Percentiles rank a stretch among this genome's conserved stretches.
Conservation (phyloP, 306 rosid species). For the Carpinus viminea region DNA sequence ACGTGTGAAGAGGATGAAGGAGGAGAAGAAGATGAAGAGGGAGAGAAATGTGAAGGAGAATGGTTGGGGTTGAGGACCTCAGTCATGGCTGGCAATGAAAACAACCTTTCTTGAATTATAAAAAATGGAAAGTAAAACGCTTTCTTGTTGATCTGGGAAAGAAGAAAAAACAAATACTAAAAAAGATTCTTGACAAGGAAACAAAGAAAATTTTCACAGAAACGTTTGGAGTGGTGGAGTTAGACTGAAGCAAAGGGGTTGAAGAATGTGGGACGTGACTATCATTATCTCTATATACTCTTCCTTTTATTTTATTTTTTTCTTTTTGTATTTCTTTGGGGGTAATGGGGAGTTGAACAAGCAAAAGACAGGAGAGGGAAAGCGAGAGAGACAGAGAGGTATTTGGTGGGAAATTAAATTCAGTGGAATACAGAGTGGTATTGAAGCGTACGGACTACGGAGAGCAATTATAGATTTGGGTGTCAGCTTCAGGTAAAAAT, state of each 20-base stretch:
- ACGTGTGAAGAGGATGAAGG: constrained; percentile 38
- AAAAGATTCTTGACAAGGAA: neutral
- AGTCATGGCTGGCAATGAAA: constrained; percentile 80
- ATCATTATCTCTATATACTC: constrained; percentile 41
- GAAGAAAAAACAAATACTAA: constrained; percentile 17
- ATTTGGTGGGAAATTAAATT: constrained; percentile 23
- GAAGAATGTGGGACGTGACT: constrained; percentile 55
- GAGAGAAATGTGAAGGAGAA: constrained; percentile 50
- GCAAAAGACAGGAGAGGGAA: constrained; percentile 19
- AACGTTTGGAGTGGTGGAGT: constrained; percentile 33
- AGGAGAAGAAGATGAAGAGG: constrained; percentile 40
- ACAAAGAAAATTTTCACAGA: constrained; percentile 13
- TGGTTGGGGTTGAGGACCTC: constrained; percentile 53
- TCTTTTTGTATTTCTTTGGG: neutral
- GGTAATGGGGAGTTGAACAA: constrained; percentile 46
- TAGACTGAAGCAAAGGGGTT: constrained; percentile 42
- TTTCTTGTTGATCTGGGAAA: constrained; percentile 23
- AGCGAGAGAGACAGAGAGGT: neutral
- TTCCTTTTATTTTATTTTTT: neutral
- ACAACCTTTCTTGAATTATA: constrained; percentile 42
- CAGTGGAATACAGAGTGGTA: neutral
- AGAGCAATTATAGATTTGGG: neutral
- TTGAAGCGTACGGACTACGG: neutral
- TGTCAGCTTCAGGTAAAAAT: neutral
- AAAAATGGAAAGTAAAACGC: constrained; percentile 25